phyloP scores from a whole-genome alignment of 768 basidiomycete species.

The Podaxis sp. region DNA sequence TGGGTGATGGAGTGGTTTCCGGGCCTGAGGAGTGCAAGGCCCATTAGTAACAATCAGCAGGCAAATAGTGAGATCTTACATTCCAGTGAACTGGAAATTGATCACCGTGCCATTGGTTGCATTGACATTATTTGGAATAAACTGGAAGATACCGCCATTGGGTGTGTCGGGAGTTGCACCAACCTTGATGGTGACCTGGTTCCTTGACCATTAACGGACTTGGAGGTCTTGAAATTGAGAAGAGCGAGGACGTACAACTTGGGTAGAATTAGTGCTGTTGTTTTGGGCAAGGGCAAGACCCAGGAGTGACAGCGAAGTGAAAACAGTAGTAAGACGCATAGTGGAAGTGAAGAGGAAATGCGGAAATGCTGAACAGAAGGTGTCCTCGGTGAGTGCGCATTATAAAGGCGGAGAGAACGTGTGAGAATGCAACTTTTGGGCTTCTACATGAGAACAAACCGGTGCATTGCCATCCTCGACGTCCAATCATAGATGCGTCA shows the following conservation, averaged over 20 bases:
- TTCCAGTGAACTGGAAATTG: slow-evolving; percentile 49
- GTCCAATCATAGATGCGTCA: background rate
- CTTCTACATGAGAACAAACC: background rate
- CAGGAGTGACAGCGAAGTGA: slow-evolving; percentile 2
- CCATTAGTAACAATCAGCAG: background rate
- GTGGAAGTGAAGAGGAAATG: background rate
- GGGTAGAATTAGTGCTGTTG: background rate
- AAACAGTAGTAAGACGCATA: slow-evolving; percentile 7
- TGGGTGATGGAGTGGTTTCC: slow-evolving; percentile 58
- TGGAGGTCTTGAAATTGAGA: background rate
- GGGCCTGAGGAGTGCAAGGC: slow-evolving; percentile 26
- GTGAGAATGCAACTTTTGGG: background rate
- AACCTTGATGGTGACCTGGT: slow-evolving; percentile 33
- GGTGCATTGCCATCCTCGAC: background rate
- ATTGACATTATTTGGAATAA: slow-evolving; percentile 40
- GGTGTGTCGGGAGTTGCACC: slow-evolving; percentile 26
- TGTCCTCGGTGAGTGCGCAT: background rate
- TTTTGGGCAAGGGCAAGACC: slow-evolving; percentile 12
- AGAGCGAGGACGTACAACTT: background rate
- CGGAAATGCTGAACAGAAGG: background rate
- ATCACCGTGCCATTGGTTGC: slow-evolving; percentile 44
- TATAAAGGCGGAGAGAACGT: slow-evolving; percentile 5
- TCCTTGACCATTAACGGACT: background rate
- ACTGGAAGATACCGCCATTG: slow-evolving; percentile 41
- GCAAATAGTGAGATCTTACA: slow-evolving; percentile 26